Conservation (phyloP, 2,329 filamentous ascomycete species). For the Penicillium fuscoglaucum region DNA sequence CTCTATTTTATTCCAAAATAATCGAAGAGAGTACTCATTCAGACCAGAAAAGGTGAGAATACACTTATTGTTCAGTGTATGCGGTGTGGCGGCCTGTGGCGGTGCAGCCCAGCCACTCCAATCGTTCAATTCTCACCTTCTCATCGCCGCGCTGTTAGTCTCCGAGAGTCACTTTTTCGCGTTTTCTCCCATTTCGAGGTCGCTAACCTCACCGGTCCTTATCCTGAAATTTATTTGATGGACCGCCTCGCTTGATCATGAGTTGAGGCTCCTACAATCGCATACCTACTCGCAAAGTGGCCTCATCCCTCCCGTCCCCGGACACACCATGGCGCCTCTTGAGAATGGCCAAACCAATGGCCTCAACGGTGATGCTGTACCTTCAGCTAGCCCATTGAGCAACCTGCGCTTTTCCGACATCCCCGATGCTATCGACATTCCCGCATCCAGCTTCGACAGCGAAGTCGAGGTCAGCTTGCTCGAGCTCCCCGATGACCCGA, state of each 20-base stretch:
- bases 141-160: conserved; percentile 22
- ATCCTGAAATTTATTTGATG: conserved; percentile 15
- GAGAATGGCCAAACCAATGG: conserved; percentile 56
- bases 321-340: conserved; percentile 51
- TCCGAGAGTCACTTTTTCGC: conserved; percentile 21
- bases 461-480: conserved; percentile 91
- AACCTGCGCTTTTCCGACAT: conserved; percentile 60
- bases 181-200: conserved; percentile 14
- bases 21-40: not conserved
- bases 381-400: conserved; percentile 35
- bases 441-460: conserved; percentile 60
- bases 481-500: conserved; percentile 88
- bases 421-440: conserved; percentile 64
- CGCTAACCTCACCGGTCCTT: conserved; percentile 10
- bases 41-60: not conserved
- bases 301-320: conserved; percentile 16
- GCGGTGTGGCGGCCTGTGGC: conserved; percentile 28
- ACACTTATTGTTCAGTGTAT: not conserved
- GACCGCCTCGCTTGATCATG: conserved; percentile 29
- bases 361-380: conserved; percentile 47
- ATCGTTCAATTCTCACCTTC: conserved; percentile 15
- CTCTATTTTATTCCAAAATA: not conserved
- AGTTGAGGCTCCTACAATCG: conserved; percentile 27
- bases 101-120: conserved; percentile 29
- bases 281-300: conserved; percentile 13